Evolutionary conservation across 768 basidiomycete genomes (phyloP).

Genomic region (Podaxis sp.): DNA sequence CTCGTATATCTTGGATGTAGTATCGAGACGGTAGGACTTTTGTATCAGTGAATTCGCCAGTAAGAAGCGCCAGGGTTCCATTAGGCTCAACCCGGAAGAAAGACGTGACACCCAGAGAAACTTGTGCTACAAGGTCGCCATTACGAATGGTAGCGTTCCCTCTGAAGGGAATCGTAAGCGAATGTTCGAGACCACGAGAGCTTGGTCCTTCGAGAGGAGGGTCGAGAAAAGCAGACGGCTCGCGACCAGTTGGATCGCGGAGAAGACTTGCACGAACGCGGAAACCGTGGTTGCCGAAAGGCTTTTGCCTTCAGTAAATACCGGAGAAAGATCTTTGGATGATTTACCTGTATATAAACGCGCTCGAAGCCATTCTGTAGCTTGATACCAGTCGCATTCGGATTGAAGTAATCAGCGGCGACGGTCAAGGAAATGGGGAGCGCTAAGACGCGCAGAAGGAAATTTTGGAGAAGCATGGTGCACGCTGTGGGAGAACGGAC

Average conservation of each 20-base stretch:
- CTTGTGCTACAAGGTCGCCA: constrained; percentile 29
- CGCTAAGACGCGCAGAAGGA: neutral
- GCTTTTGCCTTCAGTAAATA: constrained; percentile 21
- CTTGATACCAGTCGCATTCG: constrained; percentile 33
- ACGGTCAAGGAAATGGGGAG: constrained; percentile 5
- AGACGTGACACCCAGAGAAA: constrained; percentile 26
- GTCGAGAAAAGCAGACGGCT: constrained; percentile 34
- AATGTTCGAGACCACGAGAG: constrained; percentile 28
- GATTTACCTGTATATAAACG: constrained; percentile 31
- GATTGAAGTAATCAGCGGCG: constrained; percentile 22
- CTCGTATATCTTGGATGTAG: constrained; percentile 32
- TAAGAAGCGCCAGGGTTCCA: constrained; percentile 27
- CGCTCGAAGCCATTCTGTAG: constrained; percentile 35
- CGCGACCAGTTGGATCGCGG: constrained; percentile 33
- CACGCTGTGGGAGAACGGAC: neutral
- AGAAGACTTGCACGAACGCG: constrained; percentile 35
- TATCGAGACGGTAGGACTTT: constrained; percentile 30
- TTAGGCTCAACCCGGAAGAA: constrained; percentile 32
- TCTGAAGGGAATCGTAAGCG: constrained; percentile 27
- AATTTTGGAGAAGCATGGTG: constrained; percentile 2
- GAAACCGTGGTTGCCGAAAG: constrained; percentile 36
- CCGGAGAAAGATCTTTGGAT: neutral
- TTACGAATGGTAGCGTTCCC: constrained; percentile 32
- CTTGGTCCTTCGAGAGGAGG: constrained; percentile 36
- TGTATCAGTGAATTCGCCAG: constrained; percentile 30